Conservation (phyloP, 2,329 filamentous ascomycete species). For the Gaeumannomyces sp. region DNA sequence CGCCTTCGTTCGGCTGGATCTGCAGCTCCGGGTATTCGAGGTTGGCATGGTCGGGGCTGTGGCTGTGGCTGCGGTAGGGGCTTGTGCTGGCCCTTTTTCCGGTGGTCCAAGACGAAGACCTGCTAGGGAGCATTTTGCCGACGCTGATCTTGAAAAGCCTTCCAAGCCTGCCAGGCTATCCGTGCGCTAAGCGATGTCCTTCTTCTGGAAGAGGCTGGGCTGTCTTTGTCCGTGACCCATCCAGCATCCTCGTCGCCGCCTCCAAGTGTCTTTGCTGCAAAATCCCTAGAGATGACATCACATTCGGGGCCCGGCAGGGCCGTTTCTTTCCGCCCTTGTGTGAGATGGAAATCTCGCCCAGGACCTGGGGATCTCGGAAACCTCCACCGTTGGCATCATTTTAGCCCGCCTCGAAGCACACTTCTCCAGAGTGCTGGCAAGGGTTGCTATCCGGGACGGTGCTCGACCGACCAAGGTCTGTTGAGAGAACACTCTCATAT, state of each 20-base stretch:
- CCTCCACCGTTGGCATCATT: neutral
- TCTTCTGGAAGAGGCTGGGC: neutral
- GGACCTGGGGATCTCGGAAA: conserved; percentile 19
- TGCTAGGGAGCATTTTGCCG: conserved; percentile 20
- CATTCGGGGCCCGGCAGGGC: conserved; percentile 19
- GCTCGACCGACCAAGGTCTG: neutral
- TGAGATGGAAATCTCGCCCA: conserved; percentile 31
- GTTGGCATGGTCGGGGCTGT: conserved; percentile 12
- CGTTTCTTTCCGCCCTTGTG: conserved; percentile 23
- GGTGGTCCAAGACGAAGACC: neutral
- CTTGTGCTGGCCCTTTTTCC: neutral
- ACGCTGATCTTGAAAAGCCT: conserved; percentile 11
- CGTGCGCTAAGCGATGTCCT: neutral
- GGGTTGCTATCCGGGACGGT: neutral
- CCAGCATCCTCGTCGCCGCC: conserved; percentile 13
- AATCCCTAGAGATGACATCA: conserved; percentile 23
- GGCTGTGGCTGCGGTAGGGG: conserved; percentile 12
- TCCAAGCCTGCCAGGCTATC: neutral
- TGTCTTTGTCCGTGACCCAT: conserved; percentile 23
- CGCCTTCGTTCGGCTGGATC: conserved; percentile 15
- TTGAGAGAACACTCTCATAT: neutral
- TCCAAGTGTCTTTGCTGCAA: conserved; percentile 20
- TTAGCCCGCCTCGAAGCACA: conserved; percentile 6
- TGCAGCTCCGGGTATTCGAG: conserved; percentile 21
- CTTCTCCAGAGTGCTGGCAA: neutral